Conservation (phyloP, 2,329 filamentous ascomycete species). For the Aspergillus costaricaensis region DNA sequence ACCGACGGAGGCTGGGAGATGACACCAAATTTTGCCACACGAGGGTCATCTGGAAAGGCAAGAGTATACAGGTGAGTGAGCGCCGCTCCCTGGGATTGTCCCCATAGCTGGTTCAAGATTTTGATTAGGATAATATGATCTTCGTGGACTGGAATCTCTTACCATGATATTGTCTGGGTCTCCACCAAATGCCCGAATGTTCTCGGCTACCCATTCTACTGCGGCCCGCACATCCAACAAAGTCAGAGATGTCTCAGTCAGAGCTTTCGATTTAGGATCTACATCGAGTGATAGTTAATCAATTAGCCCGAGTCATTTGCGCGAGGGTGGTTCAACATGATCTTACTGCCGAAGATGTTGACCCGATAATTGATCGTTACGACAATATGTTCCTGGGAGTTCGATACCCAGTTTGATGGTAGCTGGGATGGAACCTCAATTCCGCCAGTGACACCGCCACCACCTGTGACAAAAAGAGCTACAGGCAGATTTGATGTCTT, state of each 20-base stretch:
- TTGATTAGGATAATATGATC: no score
- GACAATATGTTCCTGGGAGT: background rate
- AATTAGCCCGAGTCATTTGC: no score
- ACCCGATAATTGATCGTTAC: slow-evolving; percentile 4
- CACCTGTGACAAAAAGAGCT: background rate
- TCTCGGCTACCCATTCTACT: slow-evolving; percentile 1
- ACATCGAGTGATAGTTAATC: no score
- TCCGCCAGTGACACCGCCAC: background rate
- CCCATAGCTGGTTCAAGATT: slow-evolving; percentile 22
- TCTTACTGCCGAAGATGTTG: slow-evolving; percentile 4
- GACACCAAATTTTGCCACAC: slow-evolving; percentile 14
- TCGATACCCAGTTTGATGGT: background rate
- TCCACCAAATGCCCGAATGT: background rate
- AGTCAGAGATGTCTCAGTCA: background rate
- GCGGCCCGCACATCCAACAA: background rate
- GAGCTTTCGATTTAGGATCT: background rate
- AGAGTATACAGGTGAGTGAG: slow-evolving; percentile 26
- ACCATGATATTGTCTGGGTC: background rate
- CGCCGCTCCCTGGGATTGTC: slow-evolving; percentile 28
- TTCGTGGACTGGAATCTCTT: background rate
- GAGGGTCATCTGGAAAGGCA: slow-evolving; percentile 25
- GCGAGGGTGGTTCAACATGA: no score
- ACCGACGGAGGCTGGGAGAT: slow-evolving; percentile 25
- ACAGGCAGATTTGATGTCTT: background rate
- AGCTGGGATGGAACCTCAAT: background rate